These are phyloP conservation scores for Emergomyces pasteurianus DNA, from an alignment of 2,329 filamentous ascomycete genomes.

Conservation along the genomic window DNA sequence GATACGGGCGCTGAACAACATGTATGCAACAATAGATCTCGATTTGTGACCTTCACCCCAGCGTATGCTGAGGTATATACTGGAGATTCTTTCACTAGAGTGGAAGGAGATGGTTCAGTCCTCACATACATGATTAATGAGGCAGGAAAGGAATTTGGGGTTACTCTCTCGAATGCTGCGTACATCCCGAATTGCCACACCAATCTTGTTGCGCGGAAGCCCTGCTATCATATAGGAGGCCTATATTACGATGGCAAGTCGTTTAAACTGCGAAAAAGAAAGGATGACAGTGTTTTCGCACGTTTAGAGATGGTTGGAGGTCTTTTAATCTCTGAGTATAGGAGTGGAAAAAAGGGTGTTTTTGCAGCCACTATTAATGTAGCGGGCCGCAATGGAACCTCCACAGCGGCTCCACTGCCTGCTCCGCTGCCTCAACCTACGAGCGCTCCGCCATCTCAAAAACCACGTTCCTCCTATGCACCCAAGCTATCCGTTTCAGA, in stretches of 20 bases:
- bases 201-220: not conserved
- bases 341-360: too few relatives aligned
- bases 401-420: too few relatives aligned
- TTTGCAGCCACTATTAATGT: not conserved
- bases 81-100: not conserved
- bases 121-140: not conserved
- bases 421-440: too few relatives aligned
- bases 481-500: too few relatives aligned
- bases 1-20: not conserved
- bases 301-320: too few relatives aligned
- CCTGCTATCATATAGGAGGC: not conserved
- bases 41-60: not conserved
- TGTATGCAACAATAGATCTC: not conserved
- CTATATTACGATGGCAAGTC: not conserved
- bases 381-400: not conserved
- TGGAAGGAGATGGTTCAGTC: not conserved
- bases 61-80: not conserved
- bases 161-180: not conserved
- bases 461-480: too few relatives aligned
- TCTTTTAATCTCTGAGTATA: too few relatives aligned
- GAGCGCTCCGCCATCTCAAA: too few relatives aligned
- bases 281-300: not conserved
- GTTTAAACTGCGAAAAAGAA: not conserved
- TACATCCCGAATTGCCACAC: not conserved
- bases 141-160: not conserved